phyloP scores from a whole-genome alignment of 371 early-diverging fungal species.

The Circinella minor region DNA sequence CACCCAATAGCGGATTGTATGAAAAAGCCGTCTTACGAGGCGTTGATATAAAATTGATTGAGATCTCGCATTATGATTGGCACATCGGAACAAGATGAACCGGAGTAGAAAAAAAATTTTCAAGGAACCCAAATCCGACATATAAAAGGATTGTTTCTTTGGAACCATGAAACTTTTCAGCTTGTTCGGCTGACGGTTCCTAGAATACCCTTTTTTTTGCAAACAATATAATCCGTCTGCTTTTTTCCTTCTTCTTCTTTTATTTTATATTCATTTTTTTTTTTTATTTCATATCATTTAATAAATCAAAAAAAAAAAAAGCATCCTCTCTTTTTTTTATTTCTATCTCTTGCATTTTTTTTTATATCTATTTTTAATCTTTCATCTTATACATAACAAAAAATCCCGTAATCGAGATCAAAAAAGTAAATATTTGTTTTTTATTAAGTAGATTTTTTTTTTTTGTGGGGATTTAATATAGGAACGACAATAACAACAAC shows the following conservation, averaged over 20 bases:
- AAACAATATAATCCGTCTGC: background rate
- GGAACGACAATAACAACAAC: background rate
- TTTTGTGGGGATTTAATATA: too few species aligned
- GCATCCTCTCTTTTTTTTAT: background rate
- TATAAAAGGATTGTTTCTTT: slow-evolving; percentile 17
- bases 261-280: background rate
- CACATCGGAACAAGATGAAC: slow-evolving; percentile 6
- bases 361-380: too few species aligned
- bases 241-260: background rate
- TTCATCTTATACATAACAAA: too few species aligned
- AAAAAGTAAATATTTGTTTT: too few species aligned
- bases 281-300: background rate
- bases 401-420: too few species aligned
- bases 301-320: background rate
- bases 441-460: too few species aligned
- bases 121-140: background rate
- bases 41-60: slow-evolving; percentile 33
- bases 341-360: background rate
- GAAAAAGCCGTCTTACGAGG: slow-evolving; percentile 59
- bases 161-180: slow-evolving; percentile 39
- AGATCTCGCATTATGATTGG: slow-evolving; percentile 10
- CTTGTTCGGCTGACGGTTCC: slow-evolving; percentile 53
- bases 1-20: slow-evolving; percentile 48
- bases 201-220: slow-evolving; percentile 36
- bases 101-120: slow-evolving; percentile 20